Evolutionary conservation across 2,329 filamentous ascomycete species (phyloP).

Genomic region (Ceratocystis cacaofunesta): DNA sequence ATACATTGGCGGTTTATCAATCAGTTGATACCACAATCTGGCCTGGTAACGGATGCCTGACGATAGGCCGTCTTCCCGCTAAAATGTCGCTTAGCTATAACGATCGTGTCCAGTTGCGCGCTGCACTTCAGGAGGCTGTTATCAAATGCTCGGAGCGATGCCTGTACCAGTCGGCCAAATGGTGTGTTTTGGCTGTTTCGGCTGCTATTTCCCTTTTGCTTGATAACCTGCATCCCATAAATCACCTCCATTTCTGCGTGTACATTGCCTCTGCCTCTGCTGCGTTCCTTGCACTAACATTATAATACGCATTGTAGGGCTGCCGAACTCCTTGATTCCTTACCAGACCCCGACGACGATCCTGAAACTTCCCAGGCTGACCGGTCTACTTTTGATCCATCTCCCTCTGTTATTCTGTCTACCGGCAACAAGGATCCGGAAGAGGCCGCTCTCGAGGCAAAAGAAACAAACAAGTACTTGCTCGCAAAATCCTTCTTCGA

Average conservation of each 20-base stretch:
- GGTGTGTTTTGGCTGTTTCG: constrained; percentile 38
- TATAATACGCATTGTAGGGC: constrained; percentile 44
- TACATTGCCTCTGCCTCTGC: not conserved
- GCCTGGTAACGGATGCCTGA: not conserved
- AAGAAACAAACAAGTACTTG: constrained; percentile 69
- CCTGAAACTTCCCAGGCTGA: constrained; percentile 30
- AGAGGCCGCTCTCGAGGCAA: constrained; percentile 62
- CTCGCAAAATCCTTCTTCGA: constrained; percentile 91
- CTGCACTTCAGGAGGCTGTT: constrained; percentile 68
- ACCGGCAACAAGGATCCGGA: constrained; percentile 46
- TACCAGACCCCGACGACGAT: constrained; percentile 47
- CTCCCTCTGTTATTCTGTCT: constrained; percentile 30
- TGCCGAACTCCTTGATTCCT: constrained; percentile 78
- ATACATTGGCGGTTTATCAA: not conserved
- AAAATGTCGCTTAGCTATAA: constrained; percentile 14
- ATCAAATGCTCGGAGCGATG: constrained; percentile 88
- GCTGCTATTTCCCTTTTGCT: constrained; percentile 17
- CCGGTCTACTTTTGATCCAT: constrained; percentile 27
- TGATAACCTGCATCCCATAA: not conserved
- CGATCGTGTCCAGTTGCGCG: constrained; percentile 28
- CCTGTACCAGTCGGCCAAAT: constrained; percentile 92
- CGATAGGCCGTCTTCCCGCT: not conserved
- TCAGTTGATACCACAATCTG: not conserved
- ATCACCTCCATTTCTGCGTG: not conserved
- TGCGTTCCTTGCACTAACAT: not conserved